These are phyloP conservation scores for Penicillium olsonii DNA, from an alignment of 2,329 filamentous ascomycete genomes.

Conservation along the genomic window DNA sequence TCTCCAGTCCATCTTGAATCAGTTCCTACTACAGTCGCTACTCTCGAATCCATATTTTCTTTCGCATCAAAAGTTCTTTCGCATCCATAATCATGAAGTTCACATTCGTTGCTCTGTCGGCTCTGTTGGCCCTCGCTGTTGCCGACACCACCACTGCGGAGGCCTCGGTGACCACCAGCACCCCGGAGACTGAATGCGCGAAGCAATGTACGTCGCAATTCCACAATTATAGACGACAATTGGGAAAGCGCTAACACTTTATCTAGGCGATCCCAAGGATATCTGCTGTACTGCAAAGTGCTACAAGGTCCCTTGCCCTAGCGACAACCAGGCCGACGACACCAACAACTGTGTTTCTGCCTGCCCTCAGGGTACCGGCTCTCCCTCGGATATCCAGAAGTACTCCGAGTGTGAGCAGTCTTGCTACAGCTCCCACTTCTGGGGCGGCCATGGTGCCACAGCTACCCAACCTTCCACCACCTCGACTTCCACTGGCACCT, in stretches of 20 bases:
- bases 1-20: not conserved
- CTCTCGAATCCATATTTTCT: not conserved
- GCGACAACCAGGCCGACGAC: constrained; percentile 50
- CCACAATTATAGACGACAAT: not conserved
- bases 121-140: constrained; percentile 47
- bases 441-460: constrained; percentile 33
- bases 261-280: constrained; percentile 45
- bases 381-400: constrained; percentile 45
- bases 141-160: constrained; percentile 35
- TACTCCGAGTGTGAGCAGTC: constrained; percentile 52
- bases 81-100: constrained; percentile 39
- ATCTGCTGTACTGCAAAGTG: constrained; percentile 56
- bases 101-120: constrained; percentile 45
- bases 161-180: constrained; percentile 33
- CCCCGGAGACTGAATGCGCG: constrained; percentile 38
- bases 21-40: constrained; percentile 3
- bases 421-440: constrained; percentile 54
- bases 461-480: constrained; percentile 24
- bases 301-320: constrained; percentile 54
- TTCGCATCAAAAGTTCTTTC: constrained; percentile 12
- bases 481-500: constrained; percentile 21
- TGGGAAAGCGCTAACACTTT: not conserved
- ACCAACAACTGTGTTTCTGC: constrained; percentile 55
- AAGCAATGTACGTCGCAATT: constrained; percentile 35
- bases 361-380: constrained; percentile 56